Conservation (phyloP, 148 eudicot species). For the Arbutus unedo region DNA sequence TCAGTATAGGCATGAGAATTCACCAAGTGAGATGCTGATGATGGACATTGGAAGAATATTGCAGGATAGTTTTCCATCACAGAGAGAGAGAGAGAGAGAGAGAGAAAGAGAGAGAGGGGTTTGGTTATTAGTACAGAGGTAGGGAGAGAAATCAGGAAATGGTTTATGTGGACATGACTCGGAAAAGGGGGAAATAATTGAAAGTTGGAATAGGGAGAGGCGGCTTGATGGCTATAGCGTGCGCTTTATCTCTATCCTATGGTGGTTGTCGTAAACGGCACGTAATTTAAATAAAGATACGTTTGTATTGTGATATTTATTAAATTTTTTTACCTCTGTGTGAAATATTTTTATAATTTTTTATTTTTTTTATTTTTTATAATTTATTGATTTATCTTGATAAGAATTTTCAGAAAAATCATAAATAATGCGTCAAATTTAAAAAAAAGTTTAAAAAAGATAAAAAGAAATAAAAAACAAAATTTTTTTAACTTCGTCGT, state of each 20-base stretch:
- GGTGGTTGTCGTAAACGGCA: conserved; percentile 14
- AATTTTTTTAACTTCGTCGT: too few species aligned
- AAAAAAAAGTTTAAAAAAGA: too few species aligned
- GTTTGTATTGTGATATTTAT: too few species aligned
- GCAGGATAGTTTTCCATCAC: conserved; percentile 15
- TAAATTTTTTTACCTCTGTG: too few species aligned
- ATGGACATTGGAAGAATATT: conserved; percentile 14
- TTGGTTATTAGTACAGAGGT: neutral
- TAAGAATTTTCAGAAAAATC: too few species aligned
- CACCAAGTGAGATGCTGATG: conserved; percentile 12
- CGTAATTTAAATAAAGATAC: neutral
- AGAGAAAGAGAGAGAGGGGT: neutral
- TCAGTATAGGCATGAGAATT: conserved; percentile 6
- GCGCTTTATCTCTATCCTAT: neutral
- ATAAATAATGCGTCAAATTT: too few species aligned
- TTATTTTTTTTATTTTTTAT: too few species aligned
- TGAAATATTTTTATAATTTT: too few species aligned
- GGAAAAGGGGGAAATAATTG: neutral
- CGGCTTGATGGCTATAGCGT: conserved; percentile 13
- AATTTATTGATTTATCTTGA: too few species aligned
- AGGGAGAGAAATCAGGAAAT: neutral
- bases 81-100: conserved; percentile 14
- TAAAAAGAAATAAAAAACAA: too few species aligned
- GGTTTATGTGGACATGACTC: neutral
- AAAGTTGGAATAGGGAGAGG: conserved; percentile 10